phyloP scores from a whole-genome alignment of 345 rosid species.

The Lumnitzera racemosa region DNA sequence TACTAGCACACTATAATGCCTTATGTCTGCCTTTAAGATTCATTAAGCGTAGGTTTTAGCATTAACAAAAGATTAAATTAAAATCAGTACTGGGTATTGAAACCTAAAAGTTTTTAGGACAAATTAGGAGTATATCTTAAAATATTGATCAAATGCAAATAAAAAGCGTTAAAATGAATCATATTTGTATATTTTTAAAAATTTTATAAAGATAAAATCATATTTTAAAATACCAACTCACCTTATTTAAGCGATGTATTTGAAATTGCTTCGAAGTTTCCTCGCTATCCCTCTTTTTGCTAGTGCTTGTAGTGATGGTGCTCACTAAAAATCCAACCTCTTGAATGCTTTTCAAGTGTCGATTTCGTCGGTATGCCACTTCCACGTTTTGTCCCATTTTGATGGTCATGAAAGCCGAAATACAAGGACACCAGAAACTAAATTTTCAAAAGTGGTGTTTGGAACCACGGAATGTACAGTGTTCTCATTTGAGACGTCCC shows the following conservation, averaged over 20 bases:
- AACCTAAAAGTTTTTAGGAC: neutral
- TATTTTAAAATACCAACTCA: no score
- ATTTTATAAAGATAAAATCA: no score
- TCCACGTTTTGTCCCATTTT: no score
- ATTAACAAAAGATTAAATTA: no score
- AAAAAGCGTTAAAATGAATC: no score
- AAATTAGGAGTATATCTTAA: constrained; percentile 11
- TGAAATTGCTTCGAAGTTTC: no score
- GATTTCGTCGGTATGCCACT: no score
- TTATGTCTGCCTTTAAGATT: constrained; percentile 19
- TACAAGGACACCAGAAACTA: constrained; percentile 28
- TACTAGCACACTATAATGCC: constrained; percentile 5
- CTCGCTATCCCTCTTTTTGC: neutral
- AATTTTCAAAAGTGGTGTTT: constrained; percentile 11
- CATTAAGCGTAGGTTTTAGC: constrained; percentile 5
- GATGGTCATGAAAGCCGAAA: constrained; percentile 32
- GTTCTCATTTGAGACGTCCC: no score
- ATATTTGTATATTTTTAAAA: no score
- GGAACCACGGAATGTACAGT: constrained; percentile 13
- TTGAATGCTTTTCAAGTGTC: neutral
- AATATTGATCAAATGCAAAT: constrained; percentile 13
- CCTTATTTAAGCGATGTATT: no score
- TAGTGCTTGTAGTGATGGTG: constrained; percentile 9
- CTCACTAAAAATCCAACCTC: neutral
- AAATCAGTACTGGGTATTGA: no score